Evolutionary conservation across 1,139 yeast species (phyloP).

Genomic region (Nakaseomyces kungkrabaensis): DNA sequence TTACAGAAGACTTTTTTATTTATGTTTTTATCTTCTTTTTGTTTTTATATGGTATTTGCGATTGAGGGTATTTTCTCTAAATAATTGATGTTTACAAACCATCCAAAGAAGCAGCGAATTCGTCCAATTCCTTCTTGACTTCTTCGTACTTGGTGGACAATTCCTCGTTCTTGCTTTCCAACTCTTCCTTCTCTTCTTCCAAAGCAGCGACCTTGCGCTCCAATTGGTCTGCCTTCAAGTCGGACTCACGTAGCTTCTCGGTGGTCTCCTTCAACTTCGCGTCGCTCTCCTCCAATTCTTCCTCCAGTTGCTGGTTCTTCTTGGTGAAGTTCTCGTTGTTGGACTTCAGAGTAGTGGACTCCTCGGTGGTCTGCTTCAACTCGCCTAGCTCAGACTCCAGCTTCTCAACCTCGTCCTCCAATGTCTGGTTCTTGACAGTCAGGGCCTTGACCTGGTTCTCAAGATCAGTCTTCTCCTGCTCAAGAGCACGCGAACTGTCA

Average conservation of each 20-base stretch:
- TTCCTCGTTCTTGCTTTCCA: constrained; percentile 90
- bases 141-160: constrained; percentile 68
- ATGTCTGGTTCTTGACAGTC: constrained; percentile 81
- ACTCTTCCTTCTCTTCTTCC: constrained; percentile 84
- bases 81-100: constrained; percentile 13
- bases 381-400: constrained; percentile 72
- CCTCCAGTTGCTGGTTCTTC: constrained; percentile 88
- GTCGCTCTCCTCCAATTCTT: constrained; percentile 88
- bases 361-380: constrained; percentile 84
- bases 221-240: constrained; percentile 92
- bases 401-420: constrained; percentile 87
- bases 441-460: constrained; percentile 92
- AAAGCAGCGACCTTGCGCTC: constrained; percentile 90
- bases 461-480: constrained; percentile 64
- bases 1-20: too few relatives aligned
- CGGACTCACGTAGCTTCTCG: constrained; percentile 89
- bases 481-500: constrained; percentile 40
- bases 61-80: not conserved
- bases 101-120: constrained; percentile 41
- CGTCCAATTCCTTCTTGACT: constrained; percentile 82
- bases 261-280: constrained; percentile 88
- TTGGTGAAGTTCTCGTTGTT: constrained; percentile 85
- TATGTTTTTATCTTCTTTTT: not conserved
- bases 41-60: not conserved
- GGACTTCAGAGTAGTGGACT: constrained; percentile 80